phyloP scores from a whole-genome alignment of 2,329 filamentous ascomycete genomes.

The Peltaster fructicola region DNA sequence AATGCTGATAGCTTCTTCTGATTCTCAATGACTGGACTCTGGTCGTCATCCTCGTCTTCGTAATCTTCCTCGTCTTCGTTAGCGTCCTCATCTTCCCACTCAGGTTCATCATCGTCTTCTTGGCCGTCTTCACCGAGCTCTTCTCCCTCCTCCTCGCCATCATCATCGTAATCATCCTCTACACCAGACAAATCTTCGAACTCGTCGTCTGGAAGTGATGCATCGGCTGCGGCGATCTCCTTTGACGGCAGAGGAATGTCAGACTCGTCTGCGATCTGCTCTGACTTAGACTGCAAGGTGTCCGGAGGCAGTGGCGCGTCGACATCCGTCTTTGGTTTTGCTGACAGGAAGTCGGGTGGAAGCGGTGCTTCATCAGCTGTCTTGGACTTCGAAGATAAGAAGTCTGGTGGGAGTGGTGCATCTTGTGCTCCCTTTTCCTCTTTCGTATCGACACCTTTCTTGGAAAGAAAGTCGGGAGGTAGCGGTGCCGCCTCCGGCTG shows the following conservation, averaged over 20 bases:
- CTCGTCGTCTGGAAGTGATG: slow-evolving; percentile 18
- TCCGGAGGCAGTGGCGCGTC: slow-evolving; percentile 9
- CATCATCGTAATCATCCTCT: slow-evolving; percentile 15
- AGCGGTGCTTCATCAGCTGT: slow-evolving; percentile 17
- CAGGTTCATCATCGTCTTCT: slow-evolving; percentile 23
- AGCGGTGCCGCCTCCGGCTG: slow-evolving; percentile 19
- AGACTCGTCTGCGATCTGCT: slow-evolving; percentile 12
- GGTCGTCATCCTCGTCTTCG: slow-evolving; percentile 29
- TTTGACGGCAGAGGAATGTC: too few species aligned
- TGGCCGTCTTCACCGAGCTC: slow-evolving; percentile 20
- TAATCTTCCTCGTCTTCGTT: slow-evolving; percentile 17
- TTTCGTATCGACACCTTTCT: slow-evolving; percentile 10
- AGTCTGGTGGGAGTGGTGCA: slow-evolving; percentile 26
- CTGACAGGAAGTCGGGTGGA: slow-evolving; percentile 28
- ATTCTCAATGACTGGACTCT: slow-evolving; percentile 18
- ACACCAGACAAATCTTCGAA: slow-evolving; percentile 10
- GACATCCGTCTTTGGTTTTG: slow-evolving; percentile 29
- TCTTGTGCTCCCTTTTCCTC: slow-evolving; percentile 13
- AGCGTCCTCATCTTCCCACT: slow-evolving; percentile 16
- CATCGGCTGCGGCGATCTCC: slow-evolving; percentile 15
- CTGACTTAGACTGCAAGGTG: too few species aligned
- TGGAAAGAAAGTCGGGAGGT: slow-evolving; percentile 26
- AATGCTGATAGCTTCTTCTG: slow-evolving; percentile 10
- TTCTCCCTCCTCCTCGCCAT: slow-evolving; percentile 19
- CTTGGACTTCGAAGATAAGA: slow-evolving; percentile 16